These are phyloP conservation scores for Apiospora rasikravindrae DNA, from an alignment of 2,329 filamentous ascomycete genomes.

Conservation along the genomic window DNA sequence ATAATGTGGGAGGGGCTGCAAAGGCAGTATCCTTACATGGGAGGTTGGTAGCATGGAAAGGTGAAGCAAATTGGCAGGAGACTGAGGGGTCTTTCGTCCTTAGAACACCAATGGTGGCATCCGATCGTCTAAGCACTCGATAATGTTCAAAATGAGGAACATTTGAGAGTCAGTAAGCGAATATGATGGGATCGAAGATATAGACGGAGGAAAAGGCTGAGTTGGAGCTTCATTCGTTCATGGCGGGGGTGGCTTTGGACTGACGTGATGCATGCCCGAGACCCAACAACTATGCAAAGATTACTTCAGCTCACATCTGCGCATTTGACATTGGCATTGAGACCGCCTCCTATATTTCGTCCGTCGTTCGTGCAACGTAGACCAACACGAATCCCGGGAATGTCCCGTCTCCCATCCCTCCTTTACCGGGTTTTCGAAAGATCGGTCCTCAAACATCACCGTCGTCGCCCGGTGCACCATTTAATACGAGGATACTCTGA, in stretches of 20 bases:
- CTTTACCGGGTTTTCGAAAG: not conserved
- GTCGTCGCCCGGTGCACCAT: not conserved
- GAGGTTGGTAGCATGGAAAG: not conserved
- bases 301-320: not conserved
- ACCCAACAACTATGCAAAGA: not conserved
- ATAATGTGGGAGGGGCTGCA: not conserved
- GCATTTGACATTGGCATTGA: not conserved
- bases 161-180: not conserved
- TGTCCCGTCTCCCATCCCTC: not conserved
- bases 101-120: not conserved
- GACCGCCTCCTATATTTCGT: not conserved
- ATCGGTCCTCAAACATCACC: not conserved
- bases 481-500: not conserved
- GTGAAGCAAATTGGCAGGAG: not conserved
- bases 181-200: not conserved
- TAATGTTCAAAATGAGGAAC: not conserved
- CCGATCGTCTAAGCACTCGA: not conserved
- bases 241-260: not conserved
- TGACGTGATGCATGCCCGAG: not conserved
- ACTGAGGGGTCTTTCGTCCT: not conserved
- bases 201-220: not conserved
- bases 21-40: not conserved
- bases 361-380: not conserved
- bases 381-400: not conserved
- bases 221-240: not conserved